Evolutionary conservation across 345 rosid genomes (phyloP).

Genomic region (Citrus unshiu): DNA sequence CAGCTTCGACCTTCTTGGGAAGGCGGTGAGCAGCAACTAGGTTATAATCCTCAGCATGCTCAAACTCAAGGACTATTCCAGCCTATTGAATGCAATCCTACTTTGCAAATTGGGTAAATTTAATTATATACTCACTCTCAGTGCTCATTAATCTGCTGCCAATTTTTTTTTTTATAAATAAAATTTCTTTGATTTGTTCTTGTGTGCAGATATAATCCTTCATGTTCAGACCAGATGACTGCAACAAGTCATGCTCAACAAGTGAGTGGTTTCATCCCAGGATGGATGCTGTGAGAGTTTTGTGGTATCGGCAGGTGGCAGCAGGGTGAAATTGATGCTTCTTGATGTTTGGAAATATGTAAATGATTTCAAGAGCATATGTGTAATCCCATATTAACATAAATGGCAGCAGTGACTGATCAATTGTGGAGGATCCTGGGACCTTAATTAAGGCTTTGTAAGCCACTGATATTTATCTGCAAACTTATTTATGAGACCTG

Average conservation of each 20-base stretch:
- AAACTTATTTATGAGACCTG: slow-evolving; percentile 1
- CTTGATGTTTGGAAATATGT: slow-evolving; percentile 25
- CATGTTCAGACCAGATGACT: slow-evolving; percentile 67
- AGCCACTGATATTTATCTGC: slow-evolving; percentile 6
- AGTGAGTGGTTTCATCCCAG: slow-evolving; percentile 86
- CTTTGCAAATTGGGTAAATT: slow-evolving; percentile 88
- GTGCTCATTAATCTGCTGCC: background rate
- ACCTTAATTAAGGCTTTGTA: slow-evolving; percentile 6
- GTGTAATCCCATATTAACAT: slow-evolving; percentile 3
- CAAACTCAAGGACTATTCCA: slow-evolving; percentile 75
- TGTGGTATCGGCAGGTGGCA: background rate
- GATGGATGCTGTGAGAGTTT: slow-evolving; percentile 91
- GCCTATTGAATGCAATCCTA: slow-evolving; percentile 86
- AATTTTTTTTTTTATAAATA: too few relatives aligned
- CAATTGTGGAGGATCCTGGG: slow-evolving; percentile 1
- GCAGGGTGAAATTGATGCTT: background rate
- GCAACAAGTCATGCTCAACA: slow-evolving; percentile 53
- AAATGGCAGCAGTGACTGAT: slow-evolving; percentile 16
- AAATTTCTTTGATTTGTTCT: background rate
- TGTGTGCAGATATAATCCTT: slow-evolving; percentile 53
- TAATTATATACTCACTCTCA: background rate
- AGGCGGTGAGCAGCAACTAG: slow-evolving; percentile 57
- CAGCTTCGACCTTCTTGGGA: slow-evolving; percentile 71
- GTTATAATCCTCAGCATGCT: slow-evolving; percentile 60
- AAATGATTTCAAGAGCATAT: slow-evolving; percentile 31